phyloP scores from a whole-genome alignment of 495 filamentous ascomycete species.

The Tirmania nivea region DNA sequence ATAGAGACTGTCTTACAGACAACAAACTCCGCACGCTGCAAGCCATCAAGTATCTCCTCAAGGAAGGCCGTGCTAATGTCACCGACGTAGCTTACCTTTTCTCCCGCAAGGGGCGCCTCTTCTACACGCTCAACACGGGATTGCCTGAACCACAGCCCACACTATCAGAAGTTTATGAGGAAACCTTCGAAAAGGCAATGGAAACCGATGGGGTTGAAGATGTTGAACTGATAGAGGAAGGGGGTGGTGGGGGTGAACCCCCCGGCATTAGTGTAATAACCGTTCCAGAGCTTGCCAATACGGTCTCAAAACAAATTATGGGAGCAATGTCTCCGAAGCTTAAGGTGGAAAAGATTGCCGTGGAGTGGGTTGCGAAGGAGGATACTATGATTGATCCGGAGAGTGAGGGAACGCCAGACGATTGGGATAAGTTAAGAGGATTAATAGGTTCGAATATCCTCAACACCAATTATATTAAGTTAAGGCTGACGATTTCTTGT shows the following conservation, averaged over 20 bases:
- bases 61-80: slow-evolving; percentile 40
- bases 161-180: slow-evolving; percentile 34
- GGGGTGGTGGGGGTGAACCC: slow-evolving; percentile 13
- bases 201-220: slow-evolving; percentile 65
- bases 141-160: slow-evolving; percentile 9
- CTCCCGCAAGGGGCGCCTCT: slow-evolving; percentile 42
- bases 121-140: slow-evolving; percentile 39
- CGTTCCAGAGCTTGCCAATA: slow-evolving; percentile 43
- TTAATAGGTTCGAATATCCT: slow-evolving; percentile 17
- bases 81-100: slow-evolving; percentile 71
- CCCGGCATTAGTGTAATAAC: slow-evolving; percentile 45
- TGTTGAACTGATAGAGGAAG: slow-evolving; percentile 46
- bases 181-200: slow-evolving; percentile 60
- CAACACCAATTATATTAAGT: neutral
- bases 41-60: slow-evolving; percentile 45
- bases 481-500: neutral
- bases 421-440: slow-evolving; percentile 29
- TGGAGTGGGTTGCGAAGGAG: slow-evolving; percentile 65
- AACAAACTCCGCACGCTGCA: slow-evolving; percentile 48
- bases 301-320: slow-evolving; percentile 39
- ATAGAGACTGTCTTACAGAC: slow-evolving; percentile 50
- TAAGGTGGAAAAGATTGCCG: slow-evolving; percentile 45
- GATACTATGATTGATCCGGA: slow-evolving; percentile 40
- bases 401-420: slow-evolving; percentile 25
- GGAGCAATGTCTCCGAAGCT: slow-evolving; percentile 30